Percentiles rank a stretch among this genome's conserved stretches.
Evolutionary conservation across 345 rosid genomes (phyloP).

Genomic region (Rhizophora mangle): DNA sequence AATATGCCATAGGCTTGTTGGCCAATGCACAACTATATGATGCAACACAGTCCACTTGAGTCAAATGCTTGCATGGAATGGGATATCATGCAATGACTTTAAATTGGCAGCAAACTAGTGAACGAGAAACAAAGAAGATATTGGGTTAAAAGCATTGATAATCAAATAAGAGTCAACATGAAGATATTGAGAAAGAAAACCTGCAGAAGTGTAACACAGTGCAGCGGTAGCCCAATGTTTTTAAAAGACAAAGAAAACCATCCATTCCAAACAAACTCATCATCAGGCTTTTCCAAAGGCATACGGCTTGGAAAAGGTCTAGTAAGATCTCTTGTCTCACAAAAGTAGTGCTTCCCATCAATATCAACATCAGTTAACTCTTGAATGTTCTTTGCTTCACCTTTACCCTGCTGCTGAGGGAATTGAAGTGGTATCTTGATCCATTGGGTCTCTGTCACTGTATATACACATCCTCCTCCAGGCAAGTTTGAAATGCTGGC

Average conservation of each 20-base stretch:
- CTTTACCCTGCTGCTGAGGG: constrained; percentile 85
- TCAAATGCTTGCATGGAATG: too few relatives aligned
- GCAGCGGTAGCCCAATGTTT: constrained; percentile 58
- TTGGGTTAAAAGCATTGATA: constrained; percentile 9
- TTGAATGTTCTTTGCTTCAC: constrained; percentile 74
- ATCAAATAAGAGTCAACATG: constrained; percentile 23
- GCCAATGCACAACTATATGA: too few relatives aligned
- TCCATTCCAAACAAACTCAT: constrained; percentile 92
- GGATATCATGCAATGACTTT: neutral
- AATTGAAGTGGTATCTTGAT: constrained; percentile 70
- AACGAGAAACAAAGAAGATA: neutral
- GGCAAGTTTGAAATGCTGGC: constrained; percentile 74
- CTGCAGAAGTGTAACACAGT: constrained; percentile 90
- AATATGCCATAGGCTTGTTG: too few relatives aligned
- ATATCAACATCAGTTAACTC: constrained; percentile 89
- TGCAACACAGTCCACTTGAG: too few relatives aligned
- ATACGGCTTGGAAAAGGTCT: constrained; percentile 84
- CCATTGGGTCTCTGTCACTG: constrained; percentile 87
- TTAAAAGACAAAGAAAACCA: constrained; percentile 80
- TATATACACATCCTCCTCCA: constrained; percentile 88
- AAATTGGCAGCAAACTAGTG: neutral
- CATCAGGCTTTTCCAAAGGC: constrained; percentile 69
- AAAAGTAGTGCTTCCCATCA: constrained; percentile 92
- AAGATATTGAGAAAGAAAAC: constrained; percentile 46
- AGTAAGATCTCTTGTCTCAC: constrained; percentile 85